Percentiles rank a stretch among this genome's conserved stretches.
Conservation (phyloP, 352 stramenopile genomes). For the Pythium phragmitis region DNA sequence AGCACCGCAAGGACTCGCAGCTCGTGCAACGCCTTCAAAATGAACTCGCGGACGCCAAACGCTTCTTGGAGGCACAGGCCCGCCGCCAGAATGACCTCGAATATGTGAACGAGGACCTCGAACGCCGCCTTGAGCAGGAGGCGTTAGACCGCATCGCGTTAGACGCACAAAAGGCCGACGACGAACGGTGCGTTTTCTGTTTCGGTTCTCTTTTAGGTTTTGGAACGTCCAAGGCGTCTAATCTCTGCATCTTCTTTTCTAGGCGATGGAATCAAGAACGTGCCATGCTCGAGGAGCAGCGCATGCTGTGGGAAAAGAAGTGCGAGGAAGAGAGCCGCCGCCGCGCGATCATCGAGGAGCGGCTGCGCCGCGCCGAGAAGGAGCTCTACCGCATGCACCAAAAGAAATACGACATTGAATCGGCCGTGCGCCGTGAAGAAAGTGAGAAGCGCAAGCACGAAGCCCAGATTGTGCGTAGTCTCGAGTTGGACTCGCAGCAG, state of each 20-base stretch:
- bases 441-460: conserved; percentile 87
- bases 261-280: conserved; percentile 76
- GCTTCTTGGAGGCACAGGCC: conserved; percentile 79
- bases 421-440: conserved; percentile 77
- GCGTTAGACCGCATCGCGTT: conserved; percentile 81
- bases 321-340: conserved; percentile 75
- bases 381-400: conserved; percentile 90
- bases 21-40: conserved; percentile 82
- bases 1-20: conserved; percentile 84
- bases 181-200: conserved; percentile 58
- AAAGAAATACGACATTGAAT: conserved; percentile 90
- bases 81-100: conserved; percentile 83
- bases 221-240: neutral
- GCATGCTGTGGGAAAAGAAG: conserved; percentile 66
- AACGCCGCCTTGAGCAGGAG: conserved; percentile 75
- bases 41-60: conserved; percentile 82
- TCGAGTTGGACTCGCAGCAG: conserved; percentile 70
- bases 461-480: conserved; percentile 74
- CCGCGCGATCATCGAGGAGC: conserved; percentile 72
- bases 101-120: conserved; percentile 86
- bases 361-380: conserved; percentile 78
- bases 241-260: conserved; percentile 6
- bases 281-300: conserved; percentile 54
- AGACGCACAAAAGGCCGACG: conserved; percentile 77
- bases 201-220: conserved; percentile 6